These are phyloP conservation scores for Trichoderma koningii DNA, from an alignment of 2,329 filamentous ascomycete species.

Conservation along the genomic window DNA sequence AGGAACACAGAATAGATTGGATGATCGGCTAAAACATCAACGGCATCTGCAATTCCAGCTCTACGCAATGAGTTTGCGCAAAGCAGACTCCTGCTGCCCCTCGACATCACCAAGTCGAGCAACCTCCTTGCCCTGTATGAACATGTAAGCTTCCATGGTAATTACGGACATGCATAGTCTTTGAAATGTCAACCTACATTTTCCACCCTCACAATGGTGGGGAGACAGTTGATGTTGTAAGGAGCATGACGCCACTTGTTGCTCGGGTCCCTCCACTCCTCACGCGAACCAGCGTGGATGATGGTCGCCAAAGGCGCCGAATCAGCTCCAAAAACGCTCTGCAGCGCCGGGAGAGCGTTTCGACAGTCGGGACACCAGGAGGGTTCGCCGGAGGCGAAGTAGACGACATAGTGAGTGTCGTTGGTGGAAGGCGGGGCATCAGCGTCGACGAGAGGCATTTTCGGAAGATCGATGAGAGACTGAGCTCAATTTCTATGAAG, in stretches of 20 bases:
- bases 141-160: not conserved
- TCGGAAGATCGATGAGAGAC: not conserved
- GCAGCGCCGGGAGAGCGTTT: constrained; percentile 34
- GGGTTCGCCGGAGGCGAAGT: constrained; percentile 38
- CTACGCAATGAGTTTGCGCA: constrained; percentile 32
- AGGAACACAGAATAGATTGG: not conserved
- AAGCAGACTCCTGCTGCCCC: constrained; percentile 35
- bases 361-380: constrained; percentile 38
- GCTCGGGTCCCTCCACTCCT: constrained; percentile 33
- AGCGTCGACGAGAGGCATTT: constrained; percentile 37
- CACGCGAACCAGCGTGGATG: constrained; percentile 33
- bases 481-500: not conserved
- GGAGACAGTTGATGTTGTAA: constrained; percentile 36
- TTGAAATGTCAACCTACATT: constrained; percentile 29
- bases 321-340: constrained; percentile 32
- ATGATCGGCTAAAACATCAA: too few species aligned
- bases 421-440: constrained; percentile 32
- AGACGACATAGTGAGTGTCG: constrained; percentile 38
- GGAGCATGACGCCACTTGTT: constrained; percentile 36
- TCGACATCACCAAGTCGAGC: constrained; percentile 35
- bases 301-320: constrained; percentile 35
- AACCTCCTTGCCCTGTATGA: constrained; percentile 33
- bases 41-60: not conserved
- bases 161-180: too few species aligned
- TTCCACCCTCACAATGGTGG: constrained; percentile 35